Evolutionary conservation across 176 grass and related monocot genomes (phyloP), one percentile per base, ranked within the genome.

Genomic region (Bromus sterilis): DNA sequence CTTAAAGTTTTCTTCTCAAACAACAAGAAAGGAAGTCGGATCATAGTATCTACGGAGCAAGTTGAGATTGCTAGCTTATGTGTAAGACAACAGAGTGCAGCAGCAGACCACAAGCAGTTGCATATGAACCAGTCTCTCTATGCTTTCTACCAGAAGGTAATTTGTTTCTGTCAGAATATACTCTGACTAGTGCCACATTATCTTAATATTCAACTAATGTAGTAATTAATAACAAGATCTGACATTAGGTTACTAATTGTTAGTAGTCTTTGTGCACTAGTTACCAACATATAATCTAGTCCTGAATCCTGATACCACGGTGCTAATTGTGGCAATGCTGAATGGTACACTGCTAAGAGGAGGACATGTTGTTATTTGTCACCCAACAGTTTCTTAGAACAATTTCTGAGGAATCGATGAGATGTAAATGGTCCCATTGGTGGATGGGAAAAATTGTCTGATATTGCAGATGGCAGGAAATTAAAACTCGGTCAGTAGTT

Each of bases 11-110:
- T 71, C 67, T 71, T 71, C 67, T 43, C 24, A 24, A 71, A 71
- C 39, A 28, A 10, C 67, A 44, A 71, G 39, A 71, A 44, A 71
- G 67, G 67, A 44, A 71, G 67, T 44, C 67, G 67, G 28, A 71
- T 71, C 13, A 18, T 71, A 44, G 67, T 71, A 29, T 44, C n/a
- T 39, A 41, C 67, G 13, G 39, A 71, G 67, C 12, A 44, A 29
- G 67, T 71, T 71, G 67, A 71, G 42, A n/a, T 71, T 71, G 67
- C 67, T 71, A 71, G 39, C 67, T 71, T 71, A 44, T 71, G 67
- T 3, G 14, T 41, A 28, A 43, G 67, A 71, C 67, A 71, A 44
- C 24, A 15, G 24, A 29, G 6, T 16, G 39, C 39, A 44, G 13
- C 13, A 28, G 39, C 67, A 28, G 67, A 71, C 23, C 39, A 71